Percentiles rank a stretch among this genome's conserved stretches.
Conservation (phyloP, 192 early-diverging fungal genomes). For the Piromyces sp. region DNA sequence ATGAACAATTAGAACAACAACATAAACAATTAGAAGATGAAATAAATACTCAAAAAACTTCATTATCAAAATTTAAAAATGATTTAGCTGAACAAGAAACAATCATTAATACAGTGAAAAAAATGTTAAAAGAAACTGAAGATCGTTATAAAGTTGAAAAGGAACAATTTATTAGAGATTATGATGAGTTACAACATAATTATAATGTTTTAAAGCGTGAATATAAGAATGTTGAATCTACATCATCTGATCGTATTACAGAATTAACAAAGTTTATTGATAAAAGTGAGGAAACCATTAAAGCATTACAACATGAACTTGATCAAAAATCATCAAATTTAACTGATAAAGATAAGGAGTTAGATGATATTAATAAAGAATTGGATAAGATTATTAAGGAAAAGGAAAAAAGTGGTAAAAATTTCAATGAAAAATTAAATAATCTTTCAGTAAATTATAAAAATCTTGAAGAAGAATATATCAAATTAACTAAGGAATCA, state of each 20-base stretch:
- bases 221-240: not conserved
- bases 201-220: not conserved
- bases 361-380: not conserved
- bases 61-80: not conserved
- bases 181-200: not conserved
- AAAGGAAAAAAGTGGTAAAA: not conserved
- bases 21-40: not conserved
- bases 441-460: not conserved
- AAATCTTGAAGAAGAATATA: not conserved
- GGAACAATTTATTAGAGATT: not conserved
- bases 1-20: not conserved
- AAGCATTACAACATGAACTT: not conserved
- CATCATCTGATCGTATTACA: not conserved
- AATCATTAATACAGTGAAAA: not conserved
- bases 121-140: not conserved
- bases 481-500: not conserved
- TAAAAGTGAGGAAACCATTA: not conserved
- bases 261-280: not conserved
- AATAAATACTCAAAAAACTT: not conserved
- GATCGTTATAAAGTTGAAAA: not conserved
- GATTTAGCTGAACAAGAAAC: not conserved
- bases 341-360: not conserved
- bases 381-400: not conserved
- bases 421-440: not conserved
- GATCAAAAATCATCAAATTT: not conserved